A percentile compares a stretch with the other conserved stretches of the same genome.
Conservation (phyloP, 148 eudicot genomes). For the Cornus florida region DNA sequence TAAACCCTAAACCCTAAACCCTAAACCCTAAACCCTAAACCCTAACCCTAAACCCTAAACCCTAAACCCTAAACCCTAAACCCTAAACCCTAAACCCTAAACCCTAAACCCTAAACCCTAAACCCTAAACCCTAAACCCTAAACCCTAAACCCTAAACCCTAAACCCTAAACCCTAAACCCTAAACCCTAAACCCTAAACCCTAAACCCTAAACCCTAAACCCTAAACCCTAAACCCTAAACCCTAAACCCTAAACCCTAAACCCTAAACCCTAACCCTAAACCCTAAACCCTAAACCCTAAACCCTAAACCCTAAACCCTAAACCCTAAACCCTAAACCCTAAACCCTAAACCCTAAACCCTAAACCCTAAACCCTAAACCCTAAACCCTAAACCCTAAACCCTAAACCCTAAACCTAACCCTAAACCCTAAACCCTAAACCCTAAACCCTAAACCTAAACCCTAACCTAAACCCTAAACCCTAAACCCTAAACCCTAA, state of each 20-base stretch:
- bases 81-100: background rate
- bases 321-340: constrained; percentile 2
- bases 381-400: constrained; percentile 1
- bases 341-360: background rate
- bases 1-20: constrained; percentile 10
- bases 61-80: background rate
- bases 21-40: constrained; percentile 9
- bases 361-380: background rate
- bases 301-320: background rate
- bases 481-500: background rate
- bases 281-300: background rate
- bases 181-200: background rate
- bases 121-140: background rate
- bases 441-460: constrained; percentile 1
- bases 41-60: constrained; percentile 1
- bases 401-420: constrained; percentile 1
- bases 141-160: background rate
- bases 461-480: background rate
- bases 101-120: constrained; percentile 2
- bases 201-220: background rate
- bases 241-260: background rate
- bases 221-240: background rate
- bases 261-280: background rate
- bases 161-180: background rate
- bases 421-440: constrained; percentile 4